Evolutionary conservation across 805 yeast genomes (phyloP).

Genomic region (Cyberlindnera amylophila): DNA sequence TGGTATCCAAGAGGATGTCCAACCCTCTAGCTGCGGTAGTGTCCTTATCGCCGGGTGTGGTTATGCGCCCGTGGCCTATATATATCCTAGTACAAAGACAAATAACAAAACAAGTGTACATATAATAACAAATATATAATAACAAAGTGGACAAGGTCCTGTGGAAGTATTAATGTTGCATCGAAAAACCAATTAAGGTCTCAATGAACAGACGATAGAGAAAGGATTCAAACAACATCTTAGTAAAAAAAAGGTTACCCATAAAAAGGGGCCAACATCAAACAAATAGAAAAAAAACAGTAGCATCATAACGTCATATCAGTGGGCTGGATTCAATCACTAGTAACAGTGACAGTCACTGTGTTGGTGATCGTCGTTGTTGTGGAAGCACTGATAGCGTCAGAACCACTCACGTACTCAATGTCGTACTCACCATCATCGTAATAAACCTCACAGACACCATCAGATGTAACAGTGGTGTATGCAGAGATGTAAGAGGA

Average conservation of each 20-base stretch:
- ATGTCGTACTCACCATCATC: slow-evolving; percentile 21
- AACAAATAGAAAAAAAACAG: neutral
- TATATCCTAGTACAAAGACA: no score
- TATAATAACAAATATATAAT: no score
- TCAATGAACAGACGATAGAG: neutral
- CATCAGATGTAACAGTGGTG: slow-evolving; percentile 22
- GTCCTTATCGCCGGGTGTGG: no score
- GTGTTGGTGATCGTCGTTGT: slow-evolving; percentile 27
- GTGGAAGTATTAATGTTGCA: no score
- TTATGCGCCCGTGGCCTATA: no score
- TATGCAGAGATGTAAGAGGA: slow-evolving; percentile 13
- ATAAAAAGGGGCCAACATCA: neutral
- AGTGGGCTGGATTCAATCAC: neutral
- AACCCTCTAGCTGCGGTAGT: no score
- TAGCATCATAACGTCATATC: neutral
- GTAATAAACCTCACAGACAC: slow-evolving; percentile 28
- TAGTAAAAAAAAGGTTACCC: neutral
- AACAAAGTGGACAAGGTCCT: no score
- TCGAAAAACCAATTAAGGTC: slow-evolving; percentile 26
- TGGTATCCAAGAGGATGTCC: no score
- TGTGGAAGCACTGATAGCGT: slow-evolving; percentile 26
- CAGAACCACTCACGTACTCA: slow-evolving; percentile 27
- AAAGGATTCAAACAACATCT: neutral
- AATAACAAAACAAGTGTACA: no score
- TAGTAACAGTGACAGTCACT: slow-evolving; percentile 18